These are phyloP conservation scores for Plasmodium ovale DNA, from an alignment of 169 alveolate species.

Conservation along the genomic window DNA sequence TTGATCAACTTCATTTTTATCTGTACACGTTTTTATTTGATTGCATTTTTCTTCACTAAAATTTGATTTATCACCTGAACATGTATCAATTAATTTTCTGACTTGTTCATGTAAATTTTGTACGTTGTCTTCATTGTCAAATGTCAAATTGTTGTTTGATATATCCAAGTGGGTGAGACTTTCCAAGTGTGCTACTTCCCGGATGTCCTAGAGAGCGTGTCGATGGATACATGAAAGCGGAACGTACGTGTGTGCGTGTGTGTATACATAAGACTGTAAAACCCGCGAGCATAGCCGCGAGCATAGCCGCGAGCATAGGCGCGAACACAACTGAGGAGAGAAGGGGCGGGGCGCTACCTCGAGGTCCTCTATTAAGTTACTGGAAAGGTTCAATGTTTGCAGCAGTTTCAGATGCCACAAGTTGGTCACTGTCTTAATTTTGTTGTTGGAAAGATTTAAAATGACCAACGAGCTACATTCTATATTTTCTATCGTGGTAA, in stretches of 20 bases:
- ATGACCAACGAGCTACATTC: constrained; percentile 86
- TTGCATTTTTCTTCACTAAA: constrained; percentile 1
- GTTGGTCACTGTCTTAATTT: constrained; percentile 82
- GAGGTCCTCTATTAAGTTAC: constrained; percentile 31
- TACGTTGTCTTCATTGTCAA: constrained; percentile 6
- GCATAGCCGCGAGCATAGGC: too few species aligned
- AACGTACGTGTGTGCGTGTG: not conserved
- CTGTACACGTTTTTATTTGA: not conserved
- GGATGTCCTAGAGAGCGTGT: constrained; percentile 39
- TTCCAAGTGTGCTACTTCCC: constrained; percentile 9
- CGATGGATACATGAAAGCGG: not conserved
- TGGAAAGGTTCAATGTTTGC: constrained; percentile 47
- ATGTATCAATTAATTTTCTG: not conserved
- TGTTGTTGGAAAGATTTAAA: constrained; percentile 92
- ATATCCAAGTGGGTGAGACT: constrained; percentile 50
- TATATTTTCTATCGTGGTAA: constrained; percentile 90
- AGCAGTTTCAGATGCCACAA: constrained; percentile 52
- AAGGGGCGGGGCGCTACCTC: constrained; percentile 30
- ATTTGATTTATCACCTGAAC: not conserved
- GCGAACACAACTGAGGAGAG: too few species aligned
- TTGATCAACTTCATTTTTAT: not conserved
- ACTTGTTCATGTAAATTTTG: not conserved
- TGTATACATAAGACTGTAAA: not conserved
- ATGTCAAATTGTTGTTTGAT: constrained; percentile 15
- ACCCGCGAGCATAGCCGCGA: too few species aligned